Base-by-base conservation (phyloP, 139 green algal genomes). In the Microglena sp. region DNA sequence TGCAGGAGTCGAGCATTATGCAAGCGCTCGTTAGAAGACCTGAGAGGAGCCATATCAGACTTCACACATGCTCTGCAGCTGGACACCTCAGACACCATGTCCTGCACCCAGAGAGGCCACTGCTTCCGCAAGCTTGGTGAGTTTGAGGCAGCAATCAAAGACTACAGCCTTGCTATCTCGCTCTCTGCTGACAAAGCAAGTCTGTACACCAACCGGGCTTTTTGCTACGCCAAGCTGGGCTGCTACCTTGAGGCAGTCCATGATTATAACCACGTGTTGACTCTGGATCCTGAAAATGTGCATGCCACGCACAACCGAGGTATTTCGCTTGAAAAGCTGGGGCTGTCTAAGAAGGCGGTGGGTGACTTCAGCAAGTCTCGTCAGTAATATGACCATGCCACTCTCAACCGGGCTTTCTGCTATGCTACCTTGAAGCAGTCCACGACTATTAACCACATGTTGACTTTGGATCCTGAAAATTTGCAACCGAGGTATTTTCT, bases 81-180 rank as follows among this genome's bases (percentile, higher is more conserved):
- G 34, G 60, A 78, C 40, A 35, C 59, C 45, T 4, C 5, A 1
- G 70, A 78, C 29, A 54, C 55, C 18, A 32, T 69, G 33, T 71
- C 53, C 36, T 69, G 59, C 45, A 58, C 53, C 2, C 64, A 67
- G 30, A 60, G 72, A 28, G 67, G 60, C 32, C 67, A 70, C 55
- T 66, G 55, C 27, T 66, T 81, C 55, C 70, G 88, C 28, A 87
- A 89, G 71, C 46, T 92, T 45, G 72, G 84, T 15, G 71, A 78
- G 33, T 91, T 79, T 61, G 71, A 79, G 33, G 65, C 59, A 7
- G 88, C 87, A 6, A 77, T 80, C 7, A 65, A 65, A 1, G 88
- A 94, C 73, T 93, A 92, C 68, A 73, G 58, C 1, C 29, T 45
- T 3, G 81, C 83, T 2, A 50, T 91, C 27, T 28, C 62, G 28